A percentile compares a stretch with the other conserved stretches of the same genome.
These are phyloP conservation scores for Posidonia australis DNA, from an alignment of 106 monocot genomes.

Conservation along the genomic window DNA sequence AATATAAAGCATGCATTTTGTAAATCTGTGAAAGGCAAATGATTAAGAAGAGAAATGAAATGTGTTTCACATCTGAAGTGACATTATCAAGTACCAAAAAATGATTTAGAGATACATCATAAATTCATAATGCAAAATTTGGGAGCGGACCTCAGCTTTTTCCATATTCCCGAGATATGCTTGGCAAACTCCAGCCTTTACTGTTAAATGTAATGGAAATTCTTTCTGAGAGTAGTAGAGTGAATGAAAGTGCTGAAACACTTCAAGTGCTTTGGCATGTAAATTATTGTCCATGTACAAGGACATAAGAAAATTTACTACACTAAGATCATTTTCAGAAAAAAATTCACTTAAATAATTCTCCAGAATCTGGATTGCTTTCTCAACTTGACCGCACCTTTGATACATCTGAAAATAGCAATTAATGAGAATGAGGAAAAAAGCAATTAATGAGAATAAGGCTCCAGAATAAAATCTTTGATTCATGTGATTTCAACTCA, in stretches of 20 bases:
- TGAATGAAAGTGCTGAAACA: constrained; percentile 30
- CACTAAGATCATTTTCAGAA: constrained; percentile 26
- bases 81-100: no score
- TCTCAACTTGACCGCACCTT: constrained; percentile 49
- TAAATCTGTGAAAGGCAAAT: no score
- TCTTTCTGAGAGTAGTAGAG: constrained; percentile 17
- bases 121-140: constrained; percentile 1
- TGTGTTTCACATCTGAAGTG: neutral
- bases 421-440: constrained; percentile 10
- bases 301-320: constrained; percentile 41
- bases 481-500: no score
- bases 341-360: constrained; percentile 38
- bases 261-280: constrained; percentile 51
- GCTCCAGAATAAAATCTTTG: constrained; percentile 4
- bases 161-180: constrained; percentile 70
- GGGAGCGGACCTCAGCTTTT: constrained; percentile 48
- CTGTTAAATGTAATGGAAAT: constrained; percentile 30
- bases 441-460: neutral
- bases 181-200: constrained; percentile 59
- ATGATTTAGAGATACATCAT: neutral
- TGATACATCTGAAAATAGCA: constrained; percentile 50
- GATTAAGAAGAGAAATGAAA: no score
- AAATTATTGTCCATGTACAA: constrained; percentile 48
- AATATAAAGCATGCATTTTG: no score
- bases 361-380: constrained; percentile 52